These are phyloP conservation scores for Euphorbia schlechtendalii DNA, from an alignment of 441 rosid genomes.

Conservation along the genomic window DNA sequence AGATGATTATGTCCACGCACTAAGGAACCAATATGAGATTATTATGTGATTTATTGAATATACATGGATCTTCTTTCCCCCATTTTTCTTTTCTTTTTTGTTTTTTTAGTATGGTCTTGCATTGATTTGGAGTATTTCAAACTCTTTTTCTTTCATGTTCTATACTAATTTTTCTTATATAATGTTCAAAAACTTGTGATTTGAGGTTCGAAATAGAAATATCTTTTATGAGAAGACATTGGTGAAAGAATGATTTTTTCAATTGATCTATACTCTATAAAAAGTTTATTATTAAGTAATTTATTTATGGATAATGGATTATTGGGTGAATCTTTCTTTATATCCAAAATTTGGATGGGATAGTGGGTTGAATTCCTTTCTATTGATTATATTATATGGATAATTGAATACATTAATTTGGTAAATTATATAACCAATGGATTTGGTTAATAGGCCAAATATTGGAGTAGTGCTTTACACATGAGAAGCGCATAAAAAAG, in stretches of 20 bases:
- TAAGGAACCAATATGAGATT: constrained; percentile 14
- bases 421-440: constrained; percentile 5
- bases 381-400: neutral
- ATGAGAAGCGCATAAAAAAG: constrained; percentile 16
- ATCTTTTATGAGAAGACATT: too few species aligned
- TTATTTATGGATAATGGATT: neutral
- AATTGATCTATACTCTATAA: too few species aligned
- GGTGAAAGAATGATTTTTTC: too few species aligned
- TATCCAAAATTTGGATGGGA: neutral
- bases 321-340: constrained; percentile 7
- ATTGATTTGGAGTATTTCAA: too few species aligned
- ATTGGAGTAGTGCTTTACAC: constrained; percentile 29
- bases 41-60: neutral
- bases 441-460: constrained; percentile 17
- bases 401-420: neutral
- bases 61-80: constrained; percentile 11
- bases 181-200: too few species aligned
- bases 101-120: neutral
- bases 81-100: neutral
- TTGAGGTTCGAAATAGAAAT: too few species aligned
- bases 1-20: constrained; percentile 29
- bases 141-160: too few species aligned
- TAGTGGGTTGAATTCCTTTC: neutral
- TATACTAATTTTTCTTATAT: too few species aligned
- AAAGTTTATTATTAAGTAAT: too few species aligned